phyloP scores from a whole-genome alignment of 2,329 filamentous ascomycete genomes.

The Colletotrichum karsti region DNA sequence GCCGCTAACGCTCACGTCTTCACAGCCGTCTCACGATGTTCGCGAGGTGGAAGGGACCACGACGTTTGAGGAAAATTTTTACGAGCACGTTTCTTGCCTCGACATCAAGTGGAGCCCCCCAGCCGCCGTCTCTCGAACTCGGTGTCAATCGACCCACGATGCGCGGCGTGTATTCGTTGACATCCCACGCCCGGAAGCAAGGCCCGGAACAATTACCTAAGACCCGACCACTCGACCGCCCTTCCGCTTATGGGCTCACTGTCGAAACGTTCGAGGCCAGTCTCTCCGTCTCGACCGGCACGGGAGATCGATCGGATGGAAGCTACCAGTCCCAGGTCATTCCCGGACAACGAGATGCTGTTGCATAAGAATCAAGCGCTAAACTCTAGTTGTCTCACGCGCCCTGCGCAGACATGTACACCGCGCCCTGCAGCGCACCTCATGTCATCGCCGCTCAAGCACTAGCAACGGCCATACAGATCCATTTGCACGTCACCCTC shows the following conservation, averaged over 20 bases:
- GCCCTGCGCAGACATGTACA: background rate
- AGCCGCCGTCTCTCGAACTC: background rate
- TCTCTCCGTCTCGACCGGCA: slow-evolving; percentile 1
- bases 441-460: background rate
- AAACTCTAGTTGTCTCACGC: background rate
- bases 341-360: background rate
- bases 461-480: background rate
- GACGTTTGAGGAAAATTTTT: slow-evolving; percentile 5
- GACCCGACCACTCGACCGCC: slow-evolving; percentile 2
- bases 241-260: slow-evolving; percentile 9
- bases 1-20: background rate
- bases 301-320: slow-evolving; percentile 1
- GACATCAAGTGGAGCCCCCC: background rate
- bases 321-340: background rate
- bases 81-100: background rate
- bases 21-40: background rate
- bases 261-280: background rate
- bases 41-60: background rate
- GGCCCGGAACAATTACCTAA: slow-evolving; percentile 17
- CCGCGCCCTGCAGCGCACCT: slow-evolving; percentile 18
- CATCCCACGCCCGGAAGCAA: slow-evolving; percentile 14
- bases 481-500: background rate
- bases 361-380: background rate
- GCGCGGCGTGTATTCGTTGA: background rate
- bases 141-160: background rate